phyloP scores from a whole-genome alignment of 345 rosid genomes.

The Brassica juncea region DNA sequence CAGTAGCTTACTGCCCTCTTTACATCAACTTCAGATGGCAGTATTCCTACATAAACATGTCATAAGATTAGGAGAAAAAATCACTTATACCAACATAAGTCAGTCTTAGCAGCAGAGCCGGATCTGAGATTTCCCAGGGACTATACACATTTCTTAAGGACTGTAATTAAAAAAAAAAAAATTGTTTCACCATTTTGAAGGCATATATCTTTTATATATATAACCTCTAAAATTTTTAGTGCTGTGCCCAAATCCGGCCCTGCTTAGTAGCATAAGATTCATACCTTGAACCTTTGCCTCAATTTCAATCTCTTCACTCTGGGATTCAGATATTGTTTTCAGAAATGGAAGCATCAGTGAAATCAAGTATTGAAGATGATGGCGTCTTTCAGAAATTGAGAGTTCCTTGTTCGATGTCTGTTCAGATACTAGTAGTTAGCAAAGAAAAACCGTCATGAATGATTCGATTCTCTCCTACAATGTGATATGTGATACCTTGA shows the following conservation, averaged over 20 bases:
- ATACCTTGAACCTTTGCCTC: slow-evolving; percentile 67
- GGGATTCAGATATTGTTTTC: slow-evolving; percentile 52
- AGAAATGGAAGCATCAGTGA: slow-evolving; percentile 60
- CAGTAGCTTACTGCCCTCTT: slow-evolving; percentile 43
- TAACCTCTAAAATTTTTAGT: too few species aligned
- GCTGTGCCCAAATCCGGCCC: too few species aligned
- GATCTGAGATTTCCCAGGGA: too few species aligned
- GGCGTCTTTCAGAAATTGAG: slow-evolving; percentile 47
- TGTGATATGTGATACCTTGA: slow-evolving; percentile 49
- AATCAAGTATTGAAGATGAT: slow-evolving; percentile 58
- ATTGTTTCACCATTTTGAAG: too few species aligned
- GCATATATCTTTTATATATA: too few species aligned
- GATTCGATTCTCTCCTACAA: too few species aligned
- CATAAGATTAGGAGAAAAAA: slow-evolving; percentile 15
- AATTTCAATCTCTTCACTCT: slow-evolving; percentile 52
- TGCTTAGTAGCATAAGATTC: slow-evolving; percentile 4
- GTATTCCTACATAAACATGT: slow-evolving; percentile 37
- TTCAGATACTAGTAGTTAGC: background rate
- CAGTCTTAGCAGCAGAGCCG: too few species aligned
- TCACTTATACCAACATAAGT: slow-evolving; percentile 4
- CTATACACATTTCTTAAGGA: too few species aligned
- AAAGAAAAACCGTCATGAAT: background rate
- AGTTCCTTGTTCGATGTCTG: slow-evolving; percentile 64
- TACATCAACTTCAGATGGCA: slow-evolving; percentile 43
- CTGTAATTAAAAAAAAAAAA: too few species aligned